Evolutionary conservation across 1,284 basidiomycete species (phyloP).

Genomic region (Cutaneotrichosporon sp.): DNA sequence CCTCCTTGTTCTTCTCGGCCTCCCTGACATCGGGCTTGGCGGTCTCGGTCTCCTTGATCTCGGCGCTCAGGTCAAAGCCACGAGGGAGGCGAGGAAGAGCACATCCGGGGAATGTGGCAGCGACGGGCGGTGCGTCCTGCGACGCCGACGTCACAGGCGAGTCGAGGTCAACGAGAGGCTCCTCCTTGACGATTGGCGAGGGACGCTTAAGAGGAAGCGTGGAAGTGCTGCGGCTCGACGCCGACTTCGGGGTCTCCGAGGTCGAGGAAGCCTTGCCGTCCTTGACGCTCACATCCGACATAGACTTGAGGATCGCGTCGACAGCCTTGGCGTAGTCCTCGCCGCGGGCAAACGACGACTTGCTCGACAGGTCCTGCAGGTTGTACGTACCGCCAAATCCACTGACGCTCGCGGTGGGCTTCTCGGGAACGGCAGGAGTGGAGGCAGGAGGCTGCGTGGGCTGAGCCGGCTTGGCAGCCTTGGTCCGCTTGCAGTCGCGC

Average conservation of each 20-base stretch:
- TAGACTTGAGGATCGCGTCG: slow-evolving; percentile 17
- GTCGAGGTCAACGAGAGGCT: slow-evolving; percentile 2
- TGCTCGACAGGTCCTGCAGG: background rate
- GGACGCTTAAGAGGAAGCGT: background rate
- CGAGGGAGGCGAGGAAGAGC: background rate
- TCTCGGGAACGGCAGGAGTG: background rate
- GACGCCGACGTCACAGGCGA: background rate
- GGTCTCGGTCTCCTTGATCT: background rate
- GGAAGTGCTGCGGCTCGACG: too few species aligned
- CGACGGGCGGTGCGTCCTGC: background rate
- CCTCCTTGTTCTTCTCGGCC: background rate
- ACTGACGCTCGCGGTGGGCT: background rate
- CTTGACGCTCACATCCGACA: slow-evolving; percentile 14
- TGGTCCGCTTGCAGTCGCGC: slow-evolving; percentile 6
- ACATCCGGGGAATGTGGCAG: background rate
- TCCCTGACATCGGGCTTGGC: slow-evolving; percentile 5
- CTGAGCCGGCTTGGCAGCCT: too few species aligned
- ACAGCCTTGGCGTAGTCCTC: slow-evolving; percentile 22
- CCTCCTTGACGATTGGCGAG: background rate
- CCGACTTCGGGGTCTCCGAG: too few species aligned
- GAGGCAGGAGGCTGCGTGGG: too few species aligned
- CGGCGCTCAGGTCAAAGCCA: background rate
- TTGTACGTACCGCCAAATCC: background rate
- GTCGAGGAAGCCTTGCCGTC: slow-evolving; percentile 10
- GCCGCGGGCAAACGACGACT: slow-evolving; percentile 11